Base-by-base conservation (phyloP, 257 asterid genomes). In the Solanum gracilifrons region DNA sequence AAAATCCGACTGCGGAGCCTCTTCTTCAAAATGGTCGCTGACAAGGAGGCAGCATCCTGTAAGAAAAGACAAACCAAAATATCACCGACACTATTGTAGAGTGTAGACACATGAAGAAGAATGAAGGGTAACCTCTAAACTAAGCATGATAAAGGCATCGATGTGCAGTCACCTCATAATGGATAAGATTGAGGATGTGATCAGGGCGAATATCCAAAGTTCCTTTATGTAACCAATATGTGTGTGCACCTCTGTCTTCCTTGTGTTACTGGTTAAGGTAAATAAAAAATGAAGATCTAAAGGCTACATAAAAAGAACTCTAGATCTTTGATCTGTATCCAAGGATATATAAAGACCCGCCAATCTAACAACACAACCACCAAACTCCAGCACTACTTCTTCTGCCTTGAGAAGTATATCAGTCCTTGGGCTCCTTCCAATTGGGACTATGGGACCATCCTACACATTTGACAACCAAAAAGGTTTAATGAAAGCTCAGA, bases 281-380 rank as follows among this genome's bases (percentile, higher is more conserved):
- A 89, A 60, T 87, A 31, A 31, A 72, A 41, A 69, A 21, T 12
- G 82, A 85, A 85, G 55, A 69, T 82, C 46, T 43, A 31, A 71
- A 11, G 77, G 55, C 18, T 48, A 9, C 68, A 80, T n/a, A 43
- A 43, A 73, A 86, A 88, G 55, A 88, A 36, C 37, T 27, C 55
- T 36, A 33, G 73, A 13, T 85, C 87, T 86, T 76, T 35, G 69
- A 75, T 82, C 86, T 55, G 62, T 82, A 88, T 46, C 60, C 37
- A 94, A 95, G 99, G 99, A 97, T 97, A 97, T 97, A 91, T 96
- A 97, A 77, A 97, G 99, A 88, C 99, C 99, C 85, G 99, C 98
- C 88, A 97, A 91, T 95, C 99, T 94, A 89, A 96, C 92, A 55
- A 95, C 98, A 68, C 94, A 96, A 64, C 99, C 99, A 32, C 96